Evolutionary conservation across 306 rosid species (phyloP).

Genomic region (Medicago ruthenica): DNA sequence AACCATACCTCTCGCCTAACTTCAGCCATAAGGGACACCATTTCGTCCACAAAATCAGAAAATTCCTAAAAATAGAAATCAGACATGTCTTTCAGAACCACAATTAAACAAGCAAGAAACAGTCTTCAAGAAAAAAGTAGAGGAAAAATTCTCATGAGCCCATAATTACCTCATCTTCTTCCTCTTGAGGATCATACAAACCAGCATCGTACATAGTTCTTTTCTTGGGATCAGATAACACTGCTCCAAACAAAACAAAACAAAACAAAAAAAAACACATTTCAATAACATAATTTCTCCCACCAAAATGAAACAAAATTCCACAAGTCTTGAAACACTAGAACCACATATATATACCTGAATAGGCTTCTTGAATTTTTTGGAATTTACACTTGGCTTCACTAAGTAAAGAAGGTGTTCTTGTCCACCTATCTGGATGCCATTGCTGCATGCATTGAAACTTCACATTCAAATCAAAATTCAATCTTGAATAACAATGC

Average conservation of each 20-base stretch:
- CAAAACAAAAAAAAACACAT: neutral
- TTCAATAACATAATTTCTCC: neutral
- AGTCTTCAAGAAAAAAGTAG: neutral
- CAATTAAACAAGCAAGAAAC: neutral
- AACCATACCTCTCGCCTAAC: constrained; percentile 67
- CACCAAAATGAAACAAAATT: neutral
- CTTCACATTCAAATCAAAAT: neutral
- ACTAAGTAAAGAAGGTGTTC: constrained; percentile 58
- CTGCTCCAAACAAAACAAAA: constrained; percentile 48
- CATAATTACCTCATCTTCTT: constrained; percentile 66
- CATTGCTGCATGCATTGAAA: constrained; percentile 58
- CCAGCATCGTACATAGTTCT: constrained; percentile 74
- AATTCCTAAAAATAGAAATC: constrained; percentile 56
- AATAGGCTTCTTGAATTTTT: constrained; percentile 83
- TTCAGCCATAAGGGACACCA: constrained; percentile 75
- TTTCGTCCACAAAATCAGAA: constrained; percentile 71
- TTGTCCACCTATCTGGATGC: constrained; percentile 88
- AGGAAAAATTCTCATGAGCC: neutral
- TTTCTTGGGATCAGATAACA: constrained; percentile 69
- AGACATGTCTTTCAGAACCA: constrained; percentile 11
- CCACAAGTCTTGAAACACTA: neutral
- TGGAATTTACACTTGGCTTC: constrained; percentile 77
- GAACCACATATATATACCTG: constrained; percentile 51
- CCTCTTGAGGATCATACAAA: constrained; percentile 66
- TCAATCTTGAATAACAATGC: neutral